A percentile compares a stretch with the other conserved stretches of the same genome.
phyloP scores from a whole-genome alignment of 441 rosid species.

The Gossypium lobatum region DNA sequence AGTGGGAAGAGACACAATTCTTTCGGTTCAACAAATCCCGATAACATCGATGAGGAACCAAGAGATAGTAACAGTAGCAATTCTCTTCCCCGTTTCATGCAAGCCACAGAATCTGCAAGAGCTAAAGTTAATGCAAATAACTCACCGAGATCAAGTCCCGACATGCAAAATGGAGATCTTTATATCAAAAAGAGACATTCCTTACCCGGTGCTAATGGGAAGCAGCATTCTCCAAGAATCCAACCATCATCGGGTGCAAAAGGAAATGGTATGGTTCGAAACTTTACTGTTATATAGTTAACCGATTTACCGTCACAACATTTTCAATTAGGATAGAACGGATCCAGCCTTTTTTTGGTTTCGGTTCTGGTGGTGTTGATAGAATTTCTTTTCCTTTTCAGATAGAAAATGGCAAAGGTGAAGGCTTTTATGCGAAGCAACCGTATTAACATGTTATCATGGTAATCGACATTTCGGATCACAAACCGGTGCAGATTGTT shows the following conservation, averaged over 20 bases:
- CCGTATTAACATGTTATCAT: not conserved
- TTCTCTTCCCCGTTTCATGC: slow-evolving; percentile 88
- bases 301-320: not conserved
- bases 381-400: slow-evolving; percentile 28
- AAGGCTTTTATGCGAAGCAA: slow-evolving; percentile 17
- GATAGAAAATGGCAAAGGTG: slow-evolving; percentile 86
- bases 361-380: not conserved
- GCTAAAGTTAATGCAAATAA: slow-evolving; percentile 74
- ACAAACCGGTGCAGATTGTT: slow-evolving; percentile 7
- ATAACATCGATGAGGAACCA: slow-evolving; percentile 56
- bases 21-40: slow-evolving; percentile 46
- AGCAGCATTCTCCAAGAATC: slow-evolving; percentile 78
- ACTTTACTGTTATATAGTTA: not conserved
- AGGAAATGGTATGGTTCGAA: slow-evolving; percentile 47
- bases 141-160: slow-evolving; percentile 94
- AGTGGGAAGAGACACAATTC: slow-evolving; percentile 64
- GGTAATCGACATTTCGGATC: slow-evolving; percentile 12
- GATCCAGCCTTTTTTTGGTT: not conserved
- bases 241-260: slow-evolving; percentile 54
- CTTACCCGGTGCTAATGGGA: slow-evolving; percentile 72
- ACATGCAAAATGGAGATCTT: slow-evolving; percentile 62
- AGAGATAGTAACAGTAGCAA: slow-evolving; percentile 61
- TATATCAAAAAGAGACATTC: slow-evolving; percentile 81
- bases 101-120: slow-evolving; percentile 85
- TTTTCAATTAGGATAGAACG: not conserved